Evolutionary conservation across 176 grass and related monocot species (phyloP).

Genomic region (Ensete ventricosum): DNA sequence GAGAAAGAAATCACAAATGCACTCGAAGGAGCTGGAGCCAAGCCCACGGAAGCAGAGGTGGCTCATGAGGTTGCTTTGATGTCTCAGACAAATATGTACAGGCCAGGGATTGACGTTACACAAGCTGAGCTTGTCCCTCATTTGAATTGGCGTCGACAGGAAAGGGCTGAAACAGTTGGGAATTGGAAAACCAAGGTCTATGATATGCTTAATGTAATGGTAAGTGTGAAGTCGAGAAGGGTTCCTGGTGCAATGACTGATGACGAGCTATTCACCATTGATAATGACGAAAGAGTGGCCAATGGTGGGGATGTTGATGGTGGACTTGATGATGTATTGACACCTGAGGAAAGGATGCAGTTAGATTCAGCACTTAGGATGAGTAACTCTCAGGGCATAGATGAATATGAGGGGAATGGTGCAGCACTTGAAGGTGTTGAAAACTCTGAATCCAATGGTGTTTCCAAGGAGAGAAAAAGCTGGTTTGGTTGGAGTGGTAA

Average conservation of each 20-base stretch:
- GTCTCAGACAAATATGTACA: constrained; percentile 97
- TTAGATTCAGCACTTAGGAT: constrained; percentile 78
- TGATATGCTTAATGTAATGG: constrained; percentile 79
- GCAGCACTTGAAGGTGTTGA: constrained; percentile 32
- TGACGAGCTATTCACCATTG: constrained; percentile 77
- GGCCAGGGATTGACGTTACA: constrained; percentile 85
- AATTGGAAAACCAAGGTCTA: constrained; percentile 94
- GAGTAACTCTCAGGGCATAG: constrained; percentile 37
- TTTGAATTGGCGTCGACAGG: constrained; percentile 83
- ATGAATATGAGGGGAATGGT: constrained; percentile 44
- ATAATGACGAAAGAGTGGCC: constrained; percentile 52
- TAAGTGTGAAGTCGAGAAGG: constrained; percentile 88
- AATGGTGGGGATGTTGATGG: constrained; percentile 9
- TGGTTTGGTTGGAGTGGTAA: constrained; percentile 81
- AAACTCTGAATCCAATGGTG: constrained; percentile 36
- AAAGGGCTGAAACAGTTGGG: constrained; percentile 57
- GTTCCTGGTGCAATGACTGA: constrained; percentile 93
- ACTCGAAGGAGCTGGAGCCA: constrained; percentile 74
- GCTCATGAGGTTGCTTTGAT: constrained; percentile 85
- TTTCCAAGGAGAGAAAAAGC: constrained; percentile 68
- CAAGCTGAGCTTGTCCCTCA: constrained; percentile 85
- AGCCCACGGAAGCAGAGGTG: constrained; percentile 74
- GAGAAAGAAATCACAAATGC: constrained; percentile 95
- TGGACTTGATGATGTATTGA: constrained; percentile 70
- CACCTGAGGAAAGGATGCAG: constrained; percentile 82